phyloP scores from a whole-genome alignment of 163 green algal species.

The Scenedesmus sp. region DNA sequence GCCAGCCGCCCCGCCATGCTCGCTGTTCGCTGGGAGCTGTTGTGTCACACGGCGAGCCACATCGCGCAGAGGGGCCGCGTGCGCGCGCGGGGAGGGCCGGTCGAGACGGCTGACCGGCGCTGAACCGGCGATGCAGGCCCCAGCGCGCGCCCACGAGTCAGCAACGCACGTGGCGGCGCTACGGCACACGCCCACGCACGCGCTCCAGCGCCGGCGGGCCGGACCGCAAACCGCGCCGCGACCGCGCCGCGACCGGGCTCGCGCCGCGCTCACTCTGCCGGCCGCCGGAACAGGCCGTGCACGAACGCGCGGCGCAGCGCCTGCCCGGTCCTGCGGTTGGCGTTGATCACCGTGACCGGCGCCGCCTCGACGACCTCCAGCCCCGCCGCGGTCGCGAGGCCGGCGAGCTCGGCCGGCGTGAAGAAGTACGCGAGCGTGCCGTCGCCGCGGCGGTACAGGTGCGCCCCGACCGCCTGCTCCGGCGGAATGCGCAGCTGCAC shows the following conservation, averaged over 20 bases:
- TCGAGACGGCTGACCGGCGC: too few relatives aligned
- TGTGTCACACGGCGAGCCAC: too few relatives aligned
- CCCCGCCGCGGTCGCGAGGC: conserved; percentile 51
- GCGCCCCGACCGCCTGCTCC: conserved; percentile 55
- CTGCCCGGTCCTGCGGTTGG: conserved; percentile 65
- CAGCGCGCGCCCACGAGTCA: too few relatives aligned
- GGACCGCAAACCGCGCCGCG: neutral
- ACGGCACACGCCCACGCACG: too few relatives aligned
- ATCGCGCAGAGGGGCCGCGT: too few relatives aligned
- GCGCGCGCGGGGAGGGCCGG: too few relatives aligned
- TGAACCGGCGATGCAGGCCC: too few relatives aligned
- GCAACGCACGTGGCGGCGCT: too few relatives aligned
- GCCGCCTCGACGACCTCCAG: conserved; percentile 63
- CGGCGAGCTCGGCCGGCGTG: conserved; percentile 58
- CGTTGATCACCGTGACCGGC: conserved; percentile 66
- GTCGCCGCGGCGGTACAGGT: conserved; percentile 66
- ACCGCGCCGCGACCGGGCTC: too few relatives aligned
- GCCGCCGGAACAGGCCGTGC: conserved; percentile 36
- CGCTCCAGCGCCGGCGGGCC: neutral
- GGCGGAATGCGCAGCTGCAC: conserved; percentile 61
- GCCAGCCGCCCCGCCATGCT: neutral
- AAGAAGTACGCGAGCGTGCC: conserved; percentile 82
- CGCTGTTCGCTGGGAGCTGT: too few relatives aligned
- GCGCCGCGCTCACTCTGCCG: neutral
- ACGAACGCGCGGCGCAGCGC: conserved; percentile 75